Evolutionary conservation across 192 early-diverging fungal genomes (phyloP).

Genomic region (Coemansia reversa): DNA sequence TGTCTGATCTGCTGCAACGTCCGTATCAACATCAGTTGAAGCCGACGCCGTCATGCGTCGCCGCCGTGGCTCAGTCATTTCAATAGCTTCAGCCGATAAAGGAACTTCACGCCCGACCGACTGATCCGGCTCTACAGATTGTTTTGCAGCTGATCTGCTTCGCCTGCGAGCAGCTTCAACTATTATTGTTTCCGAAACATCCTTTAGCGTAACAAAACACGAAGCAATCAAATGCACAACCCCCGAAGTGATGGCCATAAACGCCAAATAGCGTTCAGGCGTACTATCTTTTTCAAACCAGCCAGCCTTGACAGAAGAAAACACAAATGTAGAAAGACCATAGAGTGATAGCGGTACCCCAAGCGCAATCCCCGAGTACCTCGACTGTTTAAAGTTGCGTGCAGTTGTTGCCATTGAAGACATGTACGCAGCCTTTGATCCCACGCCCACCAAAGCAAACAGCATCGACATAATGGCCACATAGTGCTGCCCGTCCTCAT

Average conservation of each 20-base stretch:
- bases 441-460: conserved; percentile 60
- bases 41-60: conserved; percentile 35
- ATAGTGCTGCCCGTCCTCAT: conserved; percentile 17
- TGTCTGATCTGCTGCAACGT: background rate
- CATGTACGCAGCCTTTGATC: conserved; percentile 64
- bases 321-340: conserved; percentile 64
- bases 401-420: conserved; percentile 61
- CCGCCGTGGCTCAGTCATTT: conserved; percentile 41
- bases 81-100: conserved; percentile 18
- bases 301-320: conserved; percentile 57
- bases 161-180: conserved; percentile 19
- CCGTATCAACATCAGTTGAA: background rate
- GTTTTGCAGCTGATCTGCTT: conserved; percentile 7
- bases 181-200: conserved; percentile 4
- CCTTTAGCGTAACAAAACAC: conserved; percentile 26
- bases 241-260: conserved; percentile 55
- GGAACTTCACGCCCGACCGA: background rate
- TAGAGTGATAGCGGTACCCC: conserved; percentile 60
- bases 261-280: conserved; percentile 54
- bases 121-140: background rate
- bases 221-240: conserved; percentile 52
- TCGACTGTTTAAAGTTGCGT: conserved; percentile 56
- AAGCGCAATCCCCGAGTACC: conserved; percentile 59
- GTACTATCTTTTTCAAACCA: conserved; percentile 53
- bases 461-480: conserved; percentile 54